A percentile compares a stretch with the other conserved stretches of the same genome.
Conservation (phyloP, 1,139 yeast genomes). For the Zygosaccharomyces pseudobailii region DNA sequence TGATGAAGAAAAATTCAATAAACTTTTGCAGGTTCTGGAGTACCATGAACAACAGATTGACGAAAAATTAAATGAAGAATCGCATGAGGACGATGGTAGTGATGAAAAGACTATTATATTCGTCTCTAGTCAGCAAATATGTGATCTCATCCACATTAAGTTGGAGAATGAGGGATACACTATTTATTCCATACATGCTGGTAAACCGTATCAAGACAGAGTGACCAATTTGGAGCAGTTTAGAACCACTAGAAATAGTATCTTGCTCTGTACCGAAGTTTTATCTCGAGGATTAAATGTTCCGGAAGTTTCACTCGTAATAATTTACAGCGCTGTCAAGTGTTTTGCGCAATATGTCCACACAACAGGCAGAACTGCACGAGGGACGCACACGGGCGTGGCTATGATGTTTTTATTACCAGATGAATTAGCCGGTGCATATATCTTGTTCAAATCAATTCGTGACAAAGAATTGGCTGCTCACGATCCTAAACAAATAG, state of each 20-base stretch:
- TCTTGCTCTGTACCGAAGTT: constrained; percentile 85
- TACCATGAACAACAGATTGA: constrained; percentile 30
- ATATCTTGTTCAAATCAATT: constrained; percentile 63
- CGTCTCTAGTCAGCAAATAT: constrained; percentile 80
- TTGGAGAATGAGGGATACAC: constrained; percentile 54
- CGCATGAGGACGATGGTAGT: constrained; percentile 15
- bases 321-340: constrained; percentile 84
- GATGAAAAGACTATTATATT: constrained; percentile 67
- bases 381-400: constrained; percentile 77
- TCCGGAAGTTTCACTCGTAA: constrained; percentile 69
- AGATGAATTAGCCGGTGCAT: constrained; percentile 63
- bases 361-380: constrained; percentile 93
- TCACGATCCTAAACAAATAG: constrained; percentile 39
- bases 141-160: constrained; percentile 62
- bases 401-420: constrained; percentile 71
- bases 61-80: constrained; percentile 29
- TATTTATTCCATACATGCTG: constrained; percentile 81
- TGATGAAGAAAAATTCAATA: constrained; percentile 49
- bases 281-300: constrained; percentile 96
- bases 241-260: constrained; percentile 49
- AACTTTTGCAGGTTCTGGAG: constrained; percentile 52
- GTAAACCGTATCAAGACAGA: constrained; percentile 83
- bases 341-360: constrained; percentile 96
- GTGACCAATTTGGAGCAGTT: constrained; percentile 71
- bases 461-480: constrained; percentile 43